These are phyloP conservation scores for Aspergillus novofumigatus DNA, from an alignment of 2,329 filamentous ascomycete genomes.

Conservation along the genomic window DNA sequence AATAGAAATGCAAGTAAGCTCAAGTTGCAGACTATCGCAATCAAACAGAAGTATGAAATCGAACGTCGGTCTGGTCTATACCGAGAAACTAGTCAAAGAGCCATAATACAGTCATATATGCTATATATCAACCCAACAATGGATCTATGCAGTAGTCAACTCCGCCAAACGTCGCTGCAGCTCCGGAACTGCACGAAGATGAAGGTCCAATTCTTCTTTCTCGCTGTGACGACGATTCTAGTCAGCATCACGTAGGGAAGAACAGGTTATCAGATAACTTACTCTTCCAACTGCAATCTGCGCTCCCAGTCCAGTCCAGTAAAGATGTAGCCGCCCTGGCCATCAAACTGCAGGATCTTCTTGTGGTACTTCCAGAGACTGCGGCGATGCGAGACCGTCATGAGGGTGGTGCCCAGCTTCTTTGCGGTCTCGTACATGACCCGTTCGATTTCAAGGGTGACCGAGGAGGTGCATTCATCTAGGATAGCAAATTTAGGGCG, in stretches of 20 bases:
- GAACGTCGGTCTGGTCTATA: background rate
- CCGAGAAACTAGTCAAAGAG: too few species aligned
- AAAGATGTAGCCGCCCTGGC: constrained; percentile 87
- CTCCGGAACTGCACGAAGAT: constrained; percentile 80
- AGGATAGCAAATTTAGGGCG: constrained; percentile 88
- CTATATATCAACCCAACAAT: background rate
- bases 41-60: background rate
- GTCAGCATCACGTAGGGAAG: constrained; percentile 11
- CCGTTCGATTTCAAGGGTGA: constrained; percentile 92
- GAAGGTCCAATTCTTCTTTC: constrained; percentile 86
- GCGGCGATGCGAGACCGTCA: constrained; percentile 89
- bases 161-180: constrained; percentile 81
- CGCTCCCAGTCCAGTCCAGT: constrained; percentile 83
- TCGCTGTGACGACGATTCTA: constrained; percentile 49
- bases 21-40: background rate
- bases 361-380: constrained; percentile 97
- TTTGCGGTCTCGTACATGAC: constrained; percentile 98
- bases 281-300: constrained; percentile 80
- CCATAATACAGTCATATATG: background rate
- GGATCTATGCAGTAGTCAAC: constrained; percentile 51
- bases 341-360: constrained; percentile 93
- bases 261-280: constrained; percentile 27
- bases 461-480: constrained; percentile 91
- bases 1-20: background rate
- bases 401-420: constrained; percentile 82